Conservation (phyloP, 2,329 filamentous ascomycete genomes). For the Aureobasidium melanogenum region DNA sequence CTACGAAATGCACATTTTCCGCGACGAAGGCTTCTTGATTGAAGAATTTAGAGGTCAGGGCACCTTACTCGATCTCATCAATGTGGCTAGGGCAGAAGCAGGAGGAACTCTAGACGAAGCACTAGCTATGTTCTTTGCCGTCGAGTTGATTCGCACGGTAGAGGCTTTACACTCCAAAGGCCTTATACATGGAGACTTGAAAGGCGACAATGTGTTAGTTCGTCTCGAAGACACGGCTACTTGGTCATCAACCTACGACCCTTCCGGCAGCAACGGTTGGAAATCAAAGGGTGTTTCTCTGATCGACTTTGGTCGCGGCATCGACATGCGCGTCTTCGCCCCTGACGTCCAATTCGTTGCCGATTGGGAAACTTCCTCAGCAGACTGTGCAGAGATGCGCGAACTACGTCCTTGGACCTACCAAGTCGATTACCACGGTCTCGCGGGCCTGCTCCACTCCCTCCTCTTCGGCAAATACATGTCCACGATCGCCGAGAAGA, state of each 20-base stretch:
- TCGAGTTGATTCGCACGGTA: constrained; percentile 83
- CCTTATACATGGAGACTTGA: constrained; percentile 86
- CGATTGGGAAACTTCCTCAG: constrained; percentile 81
- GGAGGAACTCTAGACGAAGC: constrained; percentile 71
- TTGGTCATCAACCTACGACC: constrained; percentile 58
- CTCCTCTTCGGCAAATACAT: constrained; percentile 94
- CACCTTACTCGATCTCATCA: constrained; percentile 89
- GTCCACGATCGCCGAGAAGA: constrained; percentile 54
- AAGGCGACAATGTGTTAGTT: constrained; percentile 89
- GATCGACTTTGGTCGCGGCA: constrained; percentile 90
- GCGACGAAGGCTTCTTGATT: constrained; percentile 81
- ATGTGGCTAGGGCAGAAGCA: constrained; percentile 57
- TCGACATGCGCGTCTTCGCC: constrained; percentile 82
- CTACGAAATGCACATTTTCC: constrained; percentile 86
- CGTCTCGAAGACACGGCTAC: constrained; percentile 54
- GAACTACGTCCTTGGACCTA: constrained; percentile 94
- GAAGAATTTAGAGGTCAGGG: constrained; percentile 84
- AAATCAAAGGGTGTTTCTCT: constrained; percentile 67
- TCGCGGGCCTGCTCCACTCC: constrained; percentile 79
- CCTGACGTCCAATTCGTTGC: constrained; percentile 79
- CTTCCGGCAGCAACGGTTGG: constrained; percentile 73
- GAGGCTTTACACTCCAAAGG: constrained; percentile 74
- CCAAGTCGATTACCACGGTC: constrained; percentile 91
- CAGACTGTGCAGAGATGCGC: constrained; percentile 92
- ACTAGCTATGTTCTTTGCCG: constrained; percentile 88